These are phyloP conservation scores for Calonectria multiphialidica DNA, from an alignment of 2,329 filamentous ascomycete genomes.

Conservation along the genomic window DNA sequence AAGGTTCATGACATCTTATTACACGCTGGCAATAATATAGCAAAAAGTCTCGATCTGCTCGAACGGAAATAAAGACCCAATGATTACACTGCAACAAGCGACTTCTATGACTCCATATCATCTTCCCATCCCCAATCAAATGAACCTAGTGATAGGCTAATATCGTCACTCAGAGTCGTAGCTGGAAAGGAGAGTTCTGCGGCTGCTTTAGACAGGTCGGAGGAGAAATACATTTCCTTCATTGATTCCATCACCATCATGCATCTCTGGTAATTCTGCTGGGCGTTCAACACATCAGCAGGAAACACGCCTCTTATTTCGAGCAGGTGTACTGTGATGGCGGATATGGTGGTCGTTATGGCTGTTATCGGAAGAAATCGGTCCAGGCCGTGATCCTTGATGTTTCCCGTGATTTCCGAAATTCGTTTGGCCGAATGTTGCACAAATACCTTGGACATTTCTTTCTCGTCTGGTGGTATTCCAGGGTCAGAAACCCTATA, in stretches of 20 bases:
- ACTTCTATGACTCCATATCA: not conserved
- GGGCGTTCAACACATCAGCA: not conserved
- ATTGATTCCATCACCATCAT: not conserved
- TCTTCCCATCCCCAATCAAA: not conserved
- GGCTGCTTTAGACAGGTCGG: not conserved
- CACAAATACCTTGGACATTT: constrained; percentile 84
- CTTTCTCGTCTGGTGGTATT: constrained; percentile 74
- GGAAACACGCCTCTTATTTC: not conserved
- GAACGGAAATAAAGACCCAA: not conserved
- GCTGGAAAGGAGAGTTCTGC: not conserved
- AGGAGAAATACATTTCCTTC: not conserved
- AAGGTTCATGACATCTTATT: not conserved
- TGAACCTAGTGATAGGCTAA: not conserved
- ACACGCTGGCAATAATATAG: no score
- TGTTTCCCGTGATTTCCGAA: constrained; percentile 56
- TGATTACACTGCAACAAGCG: not conserved
- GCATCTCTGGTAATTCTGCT: not conserved
- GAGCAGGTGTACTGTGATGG: not conserved
- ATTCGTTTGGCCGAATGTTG: constrained; percentile 86
- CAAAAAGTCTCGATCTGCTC: no score
- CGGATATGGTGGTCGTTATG: not conserved
- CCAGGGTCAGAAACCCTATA: constrained; percentile 74
- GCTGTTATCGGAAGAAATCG: not conserved
- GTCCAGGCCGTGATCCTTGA: not conserved
- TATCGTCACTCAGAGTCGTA: not conserved